phyloP scores from a whole-genome alignment of 2,329 filamentous ascomycete species.

The Cladosporium sp. region DNA sequence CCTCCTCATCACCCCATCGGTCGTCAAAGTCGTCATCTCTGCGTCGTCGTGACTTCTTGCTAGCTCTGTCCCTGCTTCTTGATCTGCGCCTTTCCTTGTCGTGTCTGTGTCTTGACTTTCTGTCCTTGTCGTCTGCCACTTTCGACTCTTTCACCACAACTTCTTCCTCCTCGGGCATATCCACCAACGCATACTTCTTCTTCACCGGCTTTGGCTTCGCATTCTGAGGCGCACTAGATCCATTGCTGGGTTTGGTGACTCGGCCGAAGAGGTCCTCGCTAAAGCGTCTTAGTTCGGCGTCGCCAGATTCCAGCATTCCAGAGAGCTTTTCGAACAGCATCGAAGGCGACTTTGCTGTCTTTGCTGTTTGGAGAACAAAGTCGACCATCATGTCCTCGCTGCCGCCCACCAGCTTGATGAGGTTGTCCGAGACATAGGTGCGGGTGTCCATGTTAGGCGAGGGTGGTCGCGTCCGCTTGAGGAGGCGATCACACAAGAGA shows the following conservation, averaged over 20 bases:
- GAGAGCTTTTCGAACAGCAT: slow-evolving; percentile 53
- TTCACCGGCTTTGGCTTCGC: slow-evolving; percentile 37
- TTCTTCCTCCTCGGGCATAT: slow-evolving; percentile 52
- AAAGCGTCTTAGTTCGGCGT: slow-evolving; percentile 49
- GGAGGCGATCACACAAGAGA: background rate
- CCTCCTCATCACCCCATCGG: slow-evolving; percentile 79
- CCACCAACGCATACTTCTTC: slow-evolving; percentile 56
- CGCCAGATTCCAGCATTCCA: slow-evolving; percentile 52
- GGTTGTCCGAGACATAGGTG: slow-evolving; percentile 48
- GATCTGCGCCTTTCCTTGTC: slow-evolving; percentile 40
- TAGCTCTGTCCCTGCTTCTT: slow-evolving; percentile 40
- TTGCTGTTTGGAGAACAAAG: slow-evolving; percentile 57
- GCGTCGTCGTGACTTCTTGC: slow-evolving; percentile 52
- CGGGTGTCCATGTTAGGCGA: slow-evolving; percentile 36
- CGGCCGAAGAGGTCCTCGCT: slow-evolving; percentile 48
- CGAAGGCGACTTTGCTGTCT: slow-evolving; percentile 49
- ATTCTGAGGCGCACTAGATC: slow-evolving; percentile 25
- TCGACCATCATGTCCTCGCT: slow-evolving; percentile 58
- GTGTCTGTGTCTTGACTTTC: slow-evolving; percentile 40
- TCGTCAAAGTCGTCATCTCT: slow-evolving; percentile 66
- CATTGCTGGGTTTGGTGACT: slow-evolving; percentile 24
- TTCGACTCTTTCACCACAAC: slow-evolving; percentile 8
- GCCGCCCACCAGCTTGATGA: slow-evolving; percentile 55
- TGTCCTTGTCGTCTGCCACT: slow-evolving; percentile 26
- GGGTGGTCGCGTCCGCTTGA: background rate